Percentiles rank a stretch among this genome's conserved stretches.
phyloP scores from a whole-genome alignment of 2,329 filamentous ascomycete genomes.

The Proliferodiscus dingleyae region DNA sequence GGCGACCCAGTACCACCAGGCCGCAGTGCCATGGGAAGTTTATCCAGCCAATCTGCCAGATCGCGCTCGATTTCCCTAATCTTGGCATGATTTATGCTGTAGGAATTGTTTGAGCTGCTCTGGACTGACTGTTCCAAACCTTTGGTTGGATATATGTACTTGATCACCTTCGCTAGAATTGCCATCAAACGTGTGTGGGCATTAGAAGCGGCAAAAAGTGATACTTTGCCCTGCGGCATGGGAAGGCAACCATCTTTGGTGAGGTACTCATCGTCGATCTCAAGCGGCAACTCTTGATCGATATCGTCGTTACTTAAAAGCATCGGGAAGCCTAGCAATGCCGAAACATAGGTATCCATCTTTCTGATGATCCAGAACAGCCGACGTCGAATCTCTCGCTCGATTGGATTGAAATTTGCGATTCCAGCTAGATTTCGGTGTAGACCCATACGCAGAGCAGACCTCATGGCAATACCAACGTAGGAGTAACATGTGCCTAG shows the following conservation, averaged over 20 bases:
- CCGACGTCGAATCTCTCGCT: constrained; percentile 58
- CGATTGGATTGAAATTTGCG: constrained; percentile 57
- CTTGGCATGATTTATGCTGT: constrained; percentile 57
- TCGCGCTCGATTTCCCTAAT: constrained; percentile 62
- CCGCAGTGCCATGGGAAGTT: constrained; percentile 69
- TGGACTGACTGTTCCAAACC: constrained; percentile 43
- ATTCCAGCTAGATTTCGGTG: constrained; percentile 66
- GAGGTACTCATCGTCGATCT: constrained; percentile 65
- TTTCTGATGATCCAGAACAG: constrained; percentile 66
- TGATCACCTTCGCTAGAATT: constrained; percentile 60
- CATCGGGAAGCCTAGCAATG: constrained; percentile 61
- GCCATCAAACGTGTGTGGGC: constrained; percentile 60
- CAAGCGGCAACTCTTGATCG: constrained; percentile 59
- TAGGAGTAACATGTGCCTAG: constrained; percentile 77
- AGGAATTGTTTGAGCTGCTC: constrained; percentile 39
- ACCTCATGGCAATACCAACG: constrained; percentile 70
- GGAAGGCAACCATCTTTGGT: constrained; percentile 51
- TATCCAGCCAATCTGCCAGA: constrained; percentile 58
- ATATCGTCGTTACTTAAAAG: constrained; percentile 60
- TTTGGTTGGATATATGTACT: constrained; percentile 61
- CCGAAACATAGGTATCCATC: constrained; percentile 67
- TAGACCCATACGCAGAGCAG: constrained; percentile 71
- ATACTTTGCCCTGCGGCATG: constrained; percentile 50
- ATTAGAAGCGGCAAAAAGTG: constrained; percentile 59
- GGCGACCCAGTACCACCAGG: constrained; percentile 72